Evolutionary conservation across 108 stramenopile genomes (phyloP).

Genomic region (Schizochytrium sp.): DNA sequence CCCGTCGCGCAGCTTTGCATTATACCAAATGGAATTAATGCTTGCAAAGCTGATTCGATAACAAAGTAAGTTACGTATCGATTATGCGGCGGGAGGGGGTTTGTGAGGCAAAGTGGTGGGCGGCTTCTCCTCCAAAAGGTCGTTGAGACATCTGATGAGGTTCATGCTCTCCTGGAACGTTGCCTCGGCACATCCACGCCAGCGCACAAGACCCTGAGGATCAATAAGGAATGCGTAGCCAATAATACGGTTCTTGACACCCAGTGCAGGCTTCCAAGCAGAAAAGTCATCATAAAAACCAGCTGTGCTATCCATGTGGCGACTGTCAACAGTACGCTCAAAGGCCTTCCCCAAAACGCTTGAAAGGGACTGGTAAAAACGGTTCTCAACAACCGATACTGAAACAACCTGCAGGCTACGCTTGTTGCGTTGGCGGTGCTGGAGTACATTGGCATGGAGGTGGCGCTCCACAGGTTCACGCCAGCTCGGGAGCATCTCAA

Average conservation of each 20-base stretch:
- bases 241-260: neutral
- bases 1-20: too few relatives aligned
- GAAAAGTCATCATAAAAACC: constrained; percentile 28
- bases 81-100: neutral
- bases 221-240: constrained; percentile 50
- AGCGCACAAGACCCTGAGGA: constrained; percentile 35
- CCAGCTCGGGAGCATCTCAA: neutral
- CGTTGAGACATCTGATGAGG: neutral
- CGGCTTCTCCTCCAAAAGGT: constrained; percentile 17
- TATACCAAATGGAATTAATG: too few relatives aligned
- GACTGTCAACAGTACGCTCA: neutral
- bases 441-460: neutral
- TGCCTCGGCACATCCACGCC: constrained; percentile 29
- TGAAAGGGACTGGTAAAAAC: neutral
- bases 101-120: too few relatives aligned
- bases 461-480: constrained; percentile 43
- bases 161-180: constrained; percentile 27
- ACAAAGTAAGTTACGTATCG: neutral
- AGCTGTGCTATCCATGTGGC: neutral
- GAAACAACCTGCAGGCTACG: constrained; percentile 12
- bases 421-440: neutral
- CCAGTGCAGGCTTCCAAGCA: constrained; percentile 5
- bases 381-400: constrained; percentile 9
- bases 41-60: neutral
- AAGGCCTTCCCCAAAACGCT: neutral